Evolutionary conservation across 2,329 filamentous ascomycete genomes (phyloP), one percentile per base, ranked within the genome.

Genomic region (Ophiostoma sp.): DNA sequence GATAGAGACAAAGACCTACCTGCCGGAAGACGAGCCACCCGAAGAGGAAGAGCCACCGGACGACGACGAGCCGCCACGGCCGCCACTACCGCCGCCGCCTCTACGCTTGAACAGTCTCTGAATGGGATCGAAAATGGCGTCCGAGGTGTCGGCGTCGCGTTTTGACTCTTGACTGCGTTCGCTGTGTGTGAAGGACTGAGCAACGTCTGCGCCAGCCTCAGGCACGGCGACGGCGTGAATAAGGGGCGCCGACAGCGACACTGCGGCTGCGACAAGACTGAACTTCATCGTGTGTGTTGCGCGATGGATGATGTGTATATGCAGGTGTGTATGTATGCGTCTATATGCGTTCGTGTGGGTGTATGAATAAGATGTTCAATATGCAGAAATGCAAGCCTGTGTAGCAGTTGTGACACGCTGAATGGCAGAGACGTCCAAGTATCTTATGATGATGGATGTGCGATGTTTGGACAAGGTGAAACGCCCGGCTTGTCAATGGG

Each of bases 41-140:
- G 68, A 67, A 1, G 63, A 68, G 1, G 67, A 68, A 14, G 66
- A 70, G 65, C 74, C 69, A n/a, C 75, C 68, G 38, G 49, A 41
- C 47, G 73, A 41, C 47, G 73, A 70, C 8, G 74, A 73, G 45
- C 68, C 63, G 45, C 68, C 63, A 55, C 70, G 63, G 8, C 70
- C 42, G 9, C 70, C 65, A 9, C 71, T 66, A 16, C 84, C 84
- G 6, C 85, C 86, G 64, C 86, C 86, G 47, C 86, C 86, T 73
- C 84, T 84, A 71, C 86, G 81, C 79, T 86, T 87, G 79, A 81
- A 87, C 36, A 88, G 76, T 44, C 67, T 68, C 65, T 70, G 69
- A 4, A 8, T 18, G 4, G 45, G 16, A 40, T 67, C 36, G 49
- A 71, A 36, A 5, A 64, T 18, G 4, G 69, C 66, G 71, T 73